Evolutionary conservation across 441 rosid species (phyloP).

Genomic region (Adansonia gregorii): DNA sequence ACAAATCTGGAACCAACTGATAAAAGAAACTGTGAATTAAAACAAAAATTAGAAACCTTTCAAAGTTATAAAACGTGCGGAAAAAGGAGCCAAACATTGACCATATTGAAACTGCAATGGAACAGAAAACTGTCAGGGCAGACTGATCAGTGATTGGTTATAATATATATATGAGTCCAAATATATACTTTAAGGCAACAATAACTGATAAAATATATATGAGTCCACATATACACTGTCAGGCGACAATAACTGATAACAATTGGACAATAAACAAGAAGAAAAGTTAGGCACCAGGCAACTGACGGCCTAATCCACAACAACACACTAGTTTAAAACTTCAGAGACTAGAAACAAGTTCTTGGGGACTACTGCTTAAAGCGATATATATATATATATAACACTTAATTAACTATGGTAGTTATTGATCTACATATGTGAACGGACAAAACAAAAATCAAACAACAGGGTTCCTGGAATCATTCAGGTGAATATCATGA

Average conservation of each 20-base stretch:
- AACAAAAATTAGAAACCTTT: not conserved
- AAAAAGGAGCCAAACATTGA: not conserved
- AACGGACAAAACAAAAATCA: not conserved
- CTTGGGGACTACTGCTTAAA: not conserved
- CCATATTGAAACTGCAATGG: not conserved
- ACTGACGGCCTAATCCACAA: too few relatives aligned
- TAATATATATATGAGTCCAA: too few relatives aligned
- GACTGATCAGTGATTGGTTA: not conserved
- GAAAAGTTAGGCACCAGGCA: not conserved
- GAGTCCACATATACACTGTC: too few relatives aligned
- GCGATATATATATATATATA: too few relatives aligned
- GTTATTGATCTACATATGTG: too few relatives aligned
- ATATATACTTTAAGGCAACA: too few relatives aligned
- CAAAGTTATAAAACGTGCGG: not conserved
- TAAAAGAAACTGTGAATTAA: not conserved
- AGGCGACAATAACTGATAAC: too few relatives aligned
- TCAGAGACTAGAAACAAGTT: not conserved
- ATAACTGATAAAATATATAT: too few relatives aligned
- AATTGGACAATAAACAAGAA: too few relatives aligned
- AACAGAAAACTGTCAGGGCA: not conserved
- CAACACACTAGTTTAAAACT: too few relatives aligned
- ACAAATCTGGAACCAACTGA: not conserved
- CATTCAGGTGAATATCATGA: not conserved
- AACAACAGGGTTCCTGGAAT: not conserved
- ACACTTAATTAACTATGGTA: too few relatives aligned